Evolutionary conservation across 1,284 basidiomycete species (phyloP).

Genomic region (Pisolithus thermaeus): DNA sequence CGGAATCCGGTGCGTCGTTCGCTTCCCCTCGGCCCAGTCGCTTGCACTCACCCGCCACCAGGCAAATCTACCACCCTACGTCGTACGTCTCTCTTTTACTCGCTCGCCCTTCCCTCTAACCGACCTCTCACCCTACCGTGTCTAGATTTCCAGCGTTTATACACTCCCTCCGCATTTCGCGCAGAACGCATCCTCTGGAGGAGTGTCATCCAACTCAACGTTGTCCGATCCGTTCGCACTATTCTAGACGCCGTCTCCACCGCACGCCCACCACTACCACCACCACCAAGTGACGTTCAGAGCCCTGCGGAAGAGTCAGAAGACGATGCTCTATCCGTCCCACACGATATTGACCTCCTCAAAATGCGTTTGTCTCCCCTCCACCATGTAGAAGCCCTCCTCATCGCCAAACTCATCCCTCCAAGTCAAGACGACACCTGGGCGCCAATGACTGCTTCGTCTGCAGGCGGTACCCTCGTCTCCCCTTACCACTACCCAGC

Average conservation of each 20-base stretch:
- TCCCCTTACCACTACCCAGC: not conserved
- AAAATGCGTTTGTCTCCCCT: conserved; percentile 56
- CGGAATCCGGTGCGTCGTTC: conserved; percentile 57
- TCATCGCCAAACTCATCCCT: conserved; percentile 68
- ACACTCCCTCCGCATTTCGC: conserved; percentile 70
- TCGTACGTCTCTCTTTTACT: conserved; percentile 43
- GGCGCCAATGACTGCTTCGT: conserved; percentile 34
- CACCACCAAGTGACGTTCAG: conserved; percentile 14
- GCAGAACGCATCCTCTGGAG: conserved; percentile 74
- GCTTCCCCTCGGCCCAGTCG: not conserved
- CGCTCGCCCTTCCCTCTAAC: not conserved
- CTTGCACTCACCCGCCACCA: conserved; percentile 20
- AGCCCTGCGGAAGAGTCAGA: conserved; percentile 30
- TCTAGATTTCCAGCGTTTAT: conserved; percentile 71
- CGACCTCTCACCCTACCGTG: not conserved
- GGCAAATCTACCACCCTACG: conserved; percentile 72
- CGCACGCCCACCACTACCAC: conserved; percentile 24
- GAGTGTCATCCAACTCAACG: conserved; percentile 72
- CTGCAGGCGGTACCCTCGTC: conserved; percentile 14
- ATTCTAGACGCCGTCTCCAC: conserved; percentile 61
- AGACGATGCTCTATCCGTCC: conserved; percentile 25
- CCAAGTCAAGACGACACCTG: conserved; percentile 59
- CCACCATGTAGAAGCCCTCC: conserved; percentile 59
- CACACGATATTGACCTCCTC: conserved; percentile 45
- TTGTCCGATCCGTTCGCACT: conserved; percentile 67